Evolutionary conservation across 2,329 filamentous ascomycete genomes (phyloP).

Genomic region (Cadophora luteo-olivacea): DNA sequence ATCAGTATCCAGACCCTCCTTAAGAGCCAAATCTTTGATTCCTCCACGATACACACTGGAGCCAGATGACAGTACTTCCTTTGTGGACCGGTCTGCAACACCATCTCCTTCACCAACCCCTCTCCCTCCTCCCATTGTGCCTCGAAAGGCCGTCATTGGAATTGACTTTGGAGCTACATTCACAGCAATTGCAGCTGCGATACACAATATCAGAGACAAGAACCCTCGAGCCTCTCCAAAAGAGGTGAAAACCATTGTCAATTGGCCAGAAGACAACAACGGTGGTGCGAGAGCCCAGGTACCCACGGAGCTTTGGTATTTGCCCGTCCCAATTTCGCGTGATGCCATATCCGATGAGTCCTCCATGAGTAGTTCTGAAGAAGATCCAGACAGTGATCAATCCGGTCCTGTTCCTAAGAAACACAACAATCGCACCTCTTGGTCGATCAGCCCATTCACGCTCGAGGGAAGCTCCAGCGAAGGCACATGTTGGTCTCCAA

Average conservation of each 20-base stretch:
- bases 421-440: too few relatives aligned
- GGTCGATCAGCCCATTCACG: too few relatives aligned
- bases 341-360: neutral
- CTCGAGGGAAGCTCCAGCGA: too few relatives aligned
- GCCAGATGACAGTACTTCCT: too few relatives aligned
- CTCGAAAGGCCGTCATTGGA: constrained; percentile 26
- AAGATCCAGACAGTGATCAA: constrained; percentile 6
- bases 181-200: constrained; percentile 31
- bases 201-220: constrained; percentile 6
- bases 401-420: too few relatives aligned
- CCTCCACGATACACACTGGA: too few relatives aligned
- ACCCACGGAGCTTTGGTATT: constrained; percentile 37
- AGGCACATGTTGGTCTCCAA: neutral
- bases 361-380: neutral
- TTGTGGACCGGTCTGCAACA: neutral
- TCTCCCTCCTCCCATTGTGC: neutral
- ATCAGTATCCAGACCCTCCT: too few relatives aligned
- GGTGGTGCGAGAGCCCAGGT: constrained; percentile 27
- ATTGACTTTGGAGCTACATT: constrained; percentile 33
- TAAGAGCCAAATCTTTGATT: too few relatives aligned
- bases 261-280: constrained; percentile 32
- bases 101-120: neutral
- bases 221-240: constrained; percentile 18
- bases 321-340: constrained; percentile 11
- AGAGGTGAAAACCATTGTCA: constrained; percentile 29